Percentiles rank a stretch among this genome's conserved stretches.
Evolutionary conservation across 768 basidiomycete species (phyloP).

Genomic region (Cyclocybe aegerita): DNA sequence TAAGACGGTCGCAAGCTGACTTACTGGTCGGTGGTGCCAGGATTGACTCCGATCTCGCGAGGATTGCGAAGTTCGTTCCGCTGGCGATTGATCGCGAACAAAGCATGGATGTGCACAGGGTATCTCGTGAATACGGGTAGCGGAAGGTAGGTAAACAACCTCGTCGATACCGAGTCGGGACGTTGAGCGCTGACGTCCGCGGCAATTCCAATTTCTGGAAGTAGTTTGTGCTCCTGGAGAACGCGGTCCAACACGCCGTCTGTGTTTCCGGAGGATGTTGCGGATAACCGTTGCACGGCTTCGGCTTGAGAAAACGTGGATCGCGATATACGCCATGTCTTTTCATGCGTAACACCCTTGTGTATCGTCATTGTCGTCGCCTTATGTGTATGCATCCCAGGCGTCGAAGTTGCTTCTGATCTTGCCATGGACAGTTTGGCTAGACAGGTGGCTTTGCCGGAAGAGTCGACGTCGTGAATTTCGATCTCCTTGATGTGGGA

Average conservation of each 20-base stretch:
- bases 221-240: slow-evolving; percentile 40
- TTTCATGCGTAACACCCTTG: slow-evolving; percentile 1
- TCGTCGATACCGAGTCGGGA: slow-evolving; percentile 23
- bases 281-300: slow-evolving; percentile 24
- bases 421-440: slow-evolving; percentile 17
- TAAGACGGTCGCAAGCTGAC: slow-evolving; percentile 10
- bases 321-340: slow-evolving; percentile 34
- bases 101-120: slow-evolving; percentile 43
- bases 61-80: slow-evolving; percentile 44
- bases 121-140: slow-evolving; percentile 46
- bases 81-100: slow-evolving; percentile 45
- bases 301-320: slow-evolving; percentile 22
- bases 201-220: slow-evolving; percentile 37
- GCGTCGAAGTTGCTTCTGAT: background rate
- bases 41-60: slow-evolving; percentile 36
- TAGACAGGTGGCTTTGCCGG: slow-evolving; percentile 17
- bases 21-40: slow-evolving; percentile 40
- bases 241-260: slow-evolving; percentile 1
- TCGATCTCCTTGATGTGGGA: slow-evolving; percentile 38
- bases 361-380: slow-evolving; percentile 16
- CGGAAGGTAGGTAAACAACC: slow-evolving; percentile 50
- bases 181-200: background rate
- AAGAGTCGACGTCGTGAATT: slow-evolving; percentile 32
- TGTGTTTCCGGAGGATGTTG: slow-evolving; percentile 24
- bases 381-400: slow-evolving; percentile 4